A percentile compares a stretch with the other conserved stretches of the same genome.
Evolutionary conservation across 2,329 filamentous ascomycete genomes (phyloP).

Genomic region (Stylonectria norvegica): DNA sequence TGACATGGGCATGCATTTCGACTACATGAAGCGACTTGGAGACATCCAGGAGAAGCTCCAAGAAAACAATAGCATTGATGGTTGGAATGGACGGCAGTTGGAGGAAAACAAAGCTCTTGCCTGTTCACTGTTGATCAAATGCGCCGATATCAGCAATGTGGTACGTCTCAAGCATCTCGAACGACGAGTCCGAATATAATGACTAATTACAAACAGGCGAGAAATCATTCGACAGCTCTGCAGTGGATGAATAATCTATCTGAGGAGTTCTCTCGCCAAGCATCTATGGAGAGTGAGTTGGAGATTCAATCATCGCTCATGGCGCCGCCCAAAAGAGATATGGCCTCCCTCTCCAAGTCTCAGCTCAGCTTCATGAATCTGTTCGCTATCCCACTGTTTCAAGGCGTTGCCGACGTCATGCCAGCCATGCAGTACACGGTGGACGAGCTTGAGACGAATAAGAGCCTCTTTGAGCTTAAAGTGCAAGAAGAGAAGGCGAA

Average conservation of each 20-base stretch:
- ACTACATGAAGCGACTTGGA: conserved; percentile 89
- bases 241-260: conserved; percentile 93
- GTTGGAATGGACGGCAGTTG: conserved; percentile 72
- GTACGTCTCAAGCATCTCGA: conserved; percentile 50
- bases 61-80: conserved; percentile 61
- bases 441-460: conserved; percentile 76
- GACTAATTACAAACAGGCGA: conserved; percentile 55
- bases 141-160: conserved; percentile 97
- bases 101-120: conserved; percentile 75
- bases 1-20: conserved; percentile 95
- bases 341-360: conserved; percentile 76
- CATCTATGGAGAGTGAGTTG: conserved; percentile 84
- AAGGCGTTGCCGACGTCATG: conserved; percentile 80
- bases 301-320: conserved; percentile 86
- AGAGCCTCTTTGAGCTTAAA: conserved; percentile 65
- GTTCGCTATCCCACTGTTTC: conserved; percentile 89
- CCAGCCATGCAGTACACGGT: conserved; percentile 82
- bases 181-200: neutral
- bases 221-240: conserved; percentile 76
- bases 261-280: conserved; percentile 91
- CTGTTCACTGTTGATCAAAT: conserved; percentile 95
- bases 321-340: conserved; percentile 77
- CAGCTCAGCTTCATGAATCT: conserved; percentile 97
- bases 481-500: conserved; percentile 61
- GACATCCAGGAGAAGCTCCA: conserved; percentile 75